phyloP scores from a whole-genome alignment of 164 flowering plant species.

The Platanus orientalis region DNA sequence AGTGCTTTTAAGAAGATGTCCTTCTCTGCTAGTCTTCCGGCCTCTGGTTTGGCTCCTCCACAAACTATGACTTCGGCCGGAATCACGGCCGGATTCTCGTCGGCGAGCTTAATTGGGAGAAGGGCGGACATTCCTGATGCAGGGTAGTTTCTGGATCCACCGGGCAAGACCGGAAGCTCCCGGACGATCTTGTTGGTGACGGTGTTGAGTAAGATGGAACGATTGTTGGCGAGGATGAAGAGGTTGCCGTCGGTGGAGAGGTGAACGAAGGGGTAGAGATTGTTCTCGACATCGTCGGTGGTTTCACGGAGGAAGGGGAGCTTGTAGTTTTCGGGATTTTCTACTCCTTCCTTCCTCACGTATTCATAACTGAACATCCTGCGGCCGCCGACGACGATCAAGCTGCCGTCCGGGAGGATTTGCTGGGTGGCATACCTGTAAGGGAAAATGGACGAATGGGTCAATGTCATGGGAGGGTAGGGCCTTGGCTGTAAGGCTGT shows the following conservation, averaged over 20 bases:
- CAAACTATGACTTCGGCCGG: constrained; percentile 60
- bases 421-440: constrained; percentile 65
- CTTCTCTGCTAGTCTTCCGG: constrained; percentile 17
- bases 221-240: constrained; percentile 81
- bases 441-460: not conserved
- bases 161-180: constrained; percentile 48
- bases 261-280: constrained; percentile 79
- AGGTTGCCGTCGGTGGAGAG: constrained; percentile 76
- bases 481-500: too few relatives aligned
- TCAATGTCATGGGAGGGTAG: too few relatives aligned
- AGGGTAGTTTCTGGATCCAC: constrained; percentile 84
- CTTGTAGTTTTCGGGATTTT: constrained; percentile 9
- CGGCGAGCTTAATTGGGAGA: constrained; percentile 55
- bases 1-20: constrained; percentile 38
- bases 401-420: constrained; percentile 51
- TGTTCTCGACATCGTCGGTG: constrained; percentile 58
- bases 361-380: constrained; percentile 53
- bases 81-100: not conserved
- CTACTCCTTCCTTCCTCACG: constrained; percentile 38
- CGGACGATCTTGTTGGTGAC: constrained; percentile 28
- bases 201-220: constrained; percentile 54
- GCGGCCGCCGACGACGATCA: constrained; percentile 69
- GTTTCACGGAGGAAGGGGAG: constrained; percentile 52
- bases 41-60: constrained; percentile 48
- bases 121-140: constrained; percentile 63